Percentiles rank a stretch among this genome's conserved stretches.
phyloP scores from a whole-genome alignment of 83 land plant genomes.

The Thuja plicata region DNA sequence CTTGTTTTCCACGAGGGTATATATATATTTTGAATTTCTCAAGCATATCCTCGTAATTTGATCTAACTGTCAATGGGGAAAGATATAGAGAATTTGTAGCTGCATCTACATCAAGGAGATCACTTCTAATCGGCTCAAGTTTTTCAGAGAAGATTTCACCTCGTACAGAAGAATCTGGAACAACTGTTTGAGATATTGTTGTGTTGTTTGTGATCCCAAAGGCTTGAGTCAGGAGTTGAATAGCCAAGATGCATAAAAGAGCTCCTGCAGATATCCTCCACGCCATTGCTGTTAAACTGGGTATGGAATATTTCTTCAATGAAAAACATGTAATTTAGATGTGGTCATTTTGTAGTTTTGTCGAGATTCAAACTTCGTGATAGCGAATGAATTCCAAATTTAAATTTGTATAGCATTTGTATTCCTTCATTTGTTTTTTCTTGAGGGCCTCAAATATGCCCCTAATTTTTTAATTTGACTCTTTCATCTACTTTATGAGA shows the following conservation, averaged over 20 bases:
- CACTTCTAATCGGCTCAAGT: neutral
- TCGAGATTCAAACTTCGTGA: too few species aligned
- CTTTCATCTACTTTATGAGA: too few species aligned
- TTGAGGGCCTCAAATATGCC: too few species aligned
- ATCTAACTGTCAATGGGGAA: conserved; percentile 41
- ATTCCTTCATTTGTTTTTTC: too few species aligned
- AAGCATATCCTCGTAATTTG: conserved; percentile 59
- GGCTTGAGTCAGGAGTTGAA: neutral
- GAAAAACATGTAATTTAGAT: neutral
- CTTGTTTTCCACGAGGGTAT: conserved; percentile 25
- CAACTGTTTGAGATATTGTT: neutral
- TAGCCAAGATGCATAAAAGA: neutral
- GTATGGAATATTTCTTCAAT: neutral
- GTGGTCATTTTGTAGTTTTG: too few species aligned
- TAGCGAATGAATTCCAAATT: too few species aligned
- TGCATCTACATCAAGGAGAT: neutral
- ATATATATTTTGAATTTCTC: conserved; percentile 45
- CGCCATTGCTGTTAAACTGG: neutral
- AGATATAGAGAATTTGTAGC: conserved; percentile 26
- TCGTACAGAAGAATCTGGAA: neutral
- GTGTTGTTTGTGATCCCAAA: neutral
- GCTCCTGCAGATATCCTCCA: neutral
- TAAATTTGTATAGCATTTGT: too few species aligned
- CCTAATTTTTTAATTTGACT: too few species aligned
- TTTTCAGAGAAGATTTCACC: neutral